Evolutionary conservation across 768 basidiomycete species (phyloP).

Genomic region (Agrocybe chaxingu): DNA sequence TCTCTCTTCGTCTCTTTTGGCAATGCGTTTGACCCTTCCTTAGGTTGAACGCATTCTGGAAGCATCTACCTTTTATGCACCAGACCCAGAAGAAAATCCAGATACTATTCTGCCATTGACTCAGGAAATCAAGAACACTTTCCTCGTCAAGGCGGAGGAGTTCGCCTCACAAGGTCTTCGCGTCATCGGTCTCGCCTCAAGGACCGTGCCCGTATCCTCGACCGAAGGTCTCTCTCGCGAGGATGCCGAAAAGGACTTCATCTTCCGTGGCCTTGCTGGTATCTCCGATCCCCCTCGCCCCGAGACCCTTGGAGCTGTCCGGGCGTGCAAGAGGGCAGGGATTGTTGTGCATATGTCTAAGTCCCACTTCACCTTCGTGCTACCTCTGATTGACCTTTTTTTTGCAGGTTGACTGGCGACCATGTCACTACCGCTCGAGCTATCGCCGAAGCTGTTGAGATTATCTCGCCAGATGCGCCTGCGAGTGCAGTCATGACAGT

Average conservation of each 20-base stretch:
- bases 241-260: constrained; percentile 43
- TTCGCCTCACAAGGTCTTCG: constrained; percentile 39
- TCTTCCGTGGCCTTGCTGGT: constrained; percentile 50
- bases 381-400: background rate
- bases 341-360: constrained; percentile 43
- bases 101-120: constrained; percentile 24
- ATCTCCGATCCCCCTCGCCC: constrained; percentile 57
- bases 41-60: constrained; percentile 48
- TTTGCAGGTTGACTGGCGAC: constrained; percentile 50
- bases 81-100: constrained; percentile 22
- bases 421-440: constrained; percentile 50
- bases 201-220: constrained; percentile 16
- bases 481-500: constrained; percentile 38
- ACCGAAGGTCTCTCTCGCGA: constrained; percentile 32
- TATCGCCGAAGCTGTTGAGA: constrained; percentile 48
- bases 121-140: constrained; percentile 20
- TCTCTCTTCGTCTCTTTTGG: background rate
- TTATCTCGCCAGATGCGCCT: constrained; percentile 37
- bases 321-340: constrained; percentile 47
- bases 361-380: background rate
- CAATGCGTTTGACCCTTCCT: background rate
- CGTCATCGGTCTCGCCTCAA: constrained; percentile 34
- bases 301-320: constrained; percentile 48
- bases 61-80: constrained; percentile 34
- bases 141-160: constrained; percentile 32